Conservation (phyloP, 1,139 yeast species). For the Sugiyamaella novakii region DNA sequence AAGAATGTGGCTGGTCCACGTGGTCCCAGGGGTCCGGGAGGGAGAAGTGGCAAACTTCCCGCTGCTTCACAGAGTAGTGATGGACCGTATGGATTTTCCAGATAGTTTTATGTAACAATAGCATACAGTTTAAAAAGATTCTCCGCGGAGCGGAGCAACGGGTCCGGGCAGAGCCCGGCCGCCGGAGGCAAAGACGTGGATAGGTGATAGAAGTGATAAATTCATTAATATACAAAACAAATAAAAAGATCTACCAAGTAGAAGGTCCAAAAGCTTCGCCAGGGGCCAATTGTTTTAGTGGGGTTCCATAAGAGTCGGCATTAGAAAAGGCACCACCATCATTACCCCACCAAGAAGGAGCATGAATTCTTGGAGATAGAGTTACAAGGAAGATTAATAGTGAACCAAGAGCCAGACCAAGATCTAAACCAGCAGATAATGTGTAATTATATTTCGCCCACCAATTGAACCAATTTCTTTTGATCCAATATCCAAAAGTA, state of each 20-base stretch:
- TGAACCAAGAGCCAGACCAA: conserved; percentile 57
- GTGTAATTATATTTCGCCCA: conserved; percentile 67
- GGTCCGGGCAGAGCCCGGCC: conserved; percentile 4
- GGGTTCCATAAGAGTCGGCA: conserved; percentile 31
- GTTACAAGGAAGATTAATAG: conserved; percentile 52
- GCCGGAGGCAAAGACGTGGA: conserved; percentile 9
- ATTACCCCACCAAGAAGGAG: conserved; percentile 63
- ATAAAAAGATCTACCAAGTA: conserved; percentile 35
- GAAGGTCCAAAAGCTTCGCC: conserved; percentile 38
- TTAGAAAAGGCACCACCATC: conserved; percentile 34
- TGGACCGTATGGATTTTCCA: conserved; percentile 26
- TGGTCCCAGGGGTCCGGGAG: conserved; percentile 19
- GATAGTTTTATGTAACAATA: conserved; percentile 16
- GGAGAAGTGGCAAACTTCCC: conserved; percentile 13
- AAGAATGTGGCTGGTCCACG: conserved; percentile 16
- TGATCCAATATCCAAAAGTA: conserved; percentile 54
- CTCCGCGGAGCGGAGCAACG: too few relatives aligned
- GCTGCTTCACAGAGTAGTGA: conserved; percentile 20
- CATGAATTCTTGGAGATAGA: conserved; percentile 42
- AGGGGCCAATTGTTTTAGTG: conserved; percentile 26
- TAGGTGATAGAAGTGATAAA: neutral
- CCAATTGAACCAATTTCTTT: conserved; percentile 58
- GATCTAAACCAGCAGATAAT: conserved; percentile 59
- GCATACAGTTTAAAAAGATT: neutral
- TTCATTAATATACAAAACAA: too few relatives aligned